Conservation (phyloP, 2,329 filamentous ascomycete species). For the Colletotrichum spinosum region DNA sequence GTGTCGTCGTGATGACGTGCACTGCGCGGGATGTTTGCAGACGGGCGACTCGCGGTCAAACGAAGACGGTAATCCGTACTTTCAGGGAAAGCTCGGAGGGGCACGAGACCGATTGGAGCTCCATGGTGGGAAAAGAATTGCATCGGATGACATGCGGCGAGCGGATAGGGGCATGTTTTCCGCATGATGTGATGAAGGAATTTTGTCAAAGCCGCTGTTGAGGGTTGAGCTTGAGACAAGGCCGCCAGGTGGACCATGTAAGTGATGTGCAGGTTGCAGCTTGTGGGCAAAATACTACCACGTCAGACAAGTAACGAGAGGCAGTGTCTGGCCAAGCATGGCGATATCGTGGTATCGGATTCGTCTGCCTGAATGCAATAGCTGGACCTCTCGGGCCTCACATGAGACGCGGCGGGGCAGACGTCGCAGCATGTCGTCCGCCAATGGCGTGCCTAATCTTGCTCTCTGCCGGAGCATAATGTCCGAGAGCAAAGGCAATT, state of each 20-base stretch:
- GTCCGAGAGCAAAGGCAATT: conserved; percentile 22
- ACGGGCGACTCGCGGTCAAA: background rate
- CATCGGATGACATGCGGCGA: conserved; percentile 2
- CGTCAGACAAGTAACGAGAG: conserved; percentile 15
- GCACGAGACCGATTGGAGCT: conserved; percentile 25
- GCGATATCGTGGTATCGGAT: conserved; percentile 30
- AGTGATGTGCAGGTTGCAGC: background rate
- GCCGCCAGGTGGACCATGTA: background rate
- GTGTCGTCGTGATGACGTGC: conserved; percentile 34
- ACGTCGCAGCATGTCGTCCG: conserved; percentile 7
- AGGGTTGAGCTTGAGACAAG: conserved; percentile 8
- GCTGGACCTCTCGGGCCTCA: conserved; percentile 16
- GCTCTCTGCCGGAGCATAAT: conserved; percentile 26
- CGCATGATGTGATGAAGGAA: conserved; percentile 32
- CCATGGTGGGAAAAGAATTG: conserved; percentile 7
- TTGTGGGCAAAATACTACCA: too few species aligned
- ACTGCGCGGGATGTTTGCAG: conserved; percentile 17
- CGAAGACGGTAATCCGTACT: conserved; percentile 13
- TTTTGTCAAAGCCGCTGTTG: conserved; percentile 15
- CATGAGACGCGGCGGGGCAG: conserved; percentile 24
- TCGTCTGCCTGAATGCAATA: conserved; percentile 18
- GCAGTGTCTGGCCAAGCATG: conserved; percentile 30
- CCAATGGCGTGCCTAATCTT: too few species aligned
- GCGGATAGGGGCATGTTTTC: conserved; percentile 3
- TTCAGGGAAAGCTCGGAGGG: background rate